Percentiles rank a stretch among this genome's conserved stretches.
These are phyloP conservation scores for Fusarium haematococcum DNA, from an alignment of 2,329 filamentous ascomycete species.

Conservation along the genomic window DNA sequence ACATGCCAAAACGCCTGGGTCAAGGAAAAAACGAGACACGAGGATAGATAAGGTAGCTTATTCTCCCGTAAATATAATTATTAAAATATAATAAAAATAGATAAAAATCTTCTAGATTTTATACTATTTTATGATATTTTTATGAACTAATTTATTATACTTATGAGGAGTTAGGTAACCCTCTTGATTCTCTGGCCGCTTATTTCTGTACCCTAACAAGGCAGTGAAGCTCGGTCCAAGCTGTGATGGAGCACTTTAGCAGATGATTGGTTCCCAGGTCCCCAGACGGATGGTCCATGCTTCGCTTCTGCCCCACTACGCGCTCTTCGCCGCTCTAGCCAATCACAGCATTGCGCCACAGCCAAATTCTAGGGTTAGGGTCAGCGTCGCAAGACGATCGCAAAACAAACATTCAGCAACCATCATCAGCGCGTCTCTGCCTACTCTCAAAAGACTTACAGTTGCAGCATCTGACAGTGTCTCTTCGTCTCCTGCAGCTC, in stretches of 20 bases:
- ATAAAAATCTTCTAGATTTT: no score
- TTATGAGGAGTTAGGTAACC: neutral
- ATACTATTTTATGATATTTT: no score
- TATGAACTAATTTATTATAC: no score
- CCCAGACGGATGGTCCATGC: neutral
- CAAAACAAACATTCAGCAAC: constrained; percentile 3
- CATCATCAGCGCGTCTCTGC: constrained; percentile 3
- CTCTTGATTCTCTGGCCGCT: no score
- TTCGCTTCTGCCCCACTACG: neutral
- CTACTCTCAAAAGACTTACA: neutral
- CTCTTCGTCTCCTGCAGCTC: neutral
- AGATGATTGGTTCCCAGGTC: neutral
- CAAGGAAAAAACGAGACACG: no score
- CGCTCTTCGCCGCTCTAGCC: neutral
- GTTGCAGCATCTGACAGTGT: neutral
- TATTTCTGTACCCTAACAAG: neutral
- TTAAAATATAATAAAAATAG: no score
- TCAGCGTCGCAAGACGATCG: constrained; percentile 16
- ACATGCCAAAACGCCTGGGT: neutral
- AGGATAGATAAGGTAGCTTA: no score
- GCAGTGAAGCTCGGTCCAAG: neutral
- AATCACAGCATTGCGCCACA: constrained; percentile 16
- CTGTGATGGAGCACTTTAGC: neutral
- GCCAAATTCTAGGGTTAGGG: constrained; percentile 41
- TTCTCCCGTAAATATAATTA: no score